Conservation (phyloP, 768 basidiomycete species). For the Trametes cinnabarina region DNA sequence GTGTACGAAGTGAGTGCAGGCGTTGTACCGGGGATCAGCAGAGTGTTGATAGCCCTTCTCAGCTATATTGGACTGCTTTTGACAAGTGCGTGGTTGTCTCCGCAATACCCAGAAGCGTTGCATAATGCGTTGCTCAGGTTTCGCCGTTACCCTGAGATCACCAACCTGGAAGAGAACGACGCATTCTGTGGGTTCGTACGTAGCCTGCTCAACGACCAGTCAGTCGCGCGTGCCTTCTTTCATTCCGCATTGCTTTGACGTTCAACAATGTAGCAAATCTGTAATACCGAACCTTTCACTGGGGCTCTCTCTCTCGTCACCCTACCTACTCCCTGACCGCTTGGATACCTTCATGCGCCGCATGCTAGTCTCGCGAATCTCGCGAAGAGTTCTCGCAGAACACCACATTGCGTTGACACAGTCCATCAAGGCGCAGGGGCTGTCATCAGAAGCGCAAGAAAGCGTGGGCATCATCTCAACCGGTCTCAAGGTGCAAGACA, state of each 20-base stretch:
- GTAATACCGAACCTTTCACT: conserved; percentile 82
- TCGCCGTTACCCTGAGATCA: conserved; percentile 71
- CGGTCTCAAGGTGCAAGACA: conserved; percentile 62
- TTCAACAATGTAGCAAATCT: conserved; percentile 48
- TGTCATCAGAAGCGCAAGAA: conserved; percentile 25
- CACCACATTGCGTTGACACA: conserved; percentile 84
- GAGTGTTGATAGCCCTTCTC: background rate
- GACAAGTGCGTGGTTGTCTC: conserved; percentile 55
- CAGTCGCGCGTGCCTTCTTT: conserved; percentile 25
- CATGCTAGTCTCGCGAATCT: conserved; percentile 90
- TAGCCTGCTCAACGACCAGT: conserved; percentile 74
- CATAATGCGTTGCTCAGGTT: conserved; percentile 18
- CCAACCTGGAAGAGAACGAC: conserved; percentile 70
- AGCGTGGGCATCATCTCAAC: conserved; percentile 88
- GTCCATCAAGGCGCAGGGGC: conserved; percentile 35
- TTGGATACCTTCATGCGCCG: conserved; percentile 87
- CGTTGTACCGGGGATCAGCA: background rate
- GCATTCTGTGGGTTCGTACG: conserved; percentile 73
- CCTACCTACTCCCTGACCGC: conserved; percentile 70
- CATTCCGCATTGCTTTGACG: conserved; percentile 7
- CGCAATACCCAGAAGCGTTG: background rate
- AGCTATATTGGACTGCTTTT: conserved; percentile 88
- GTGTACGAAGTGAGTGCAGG: conserved; percentile 71
- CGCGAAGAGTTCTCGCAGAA: conserved; percentile 83
- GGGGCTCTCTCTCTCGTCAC: conserved; percentile 82